Percentiles rank a stretch among this genome's conserved stretches.
Conservation (phyloP, 768 basidiomycete genomes). For the Phlebiopsis gigantea region DNA sequence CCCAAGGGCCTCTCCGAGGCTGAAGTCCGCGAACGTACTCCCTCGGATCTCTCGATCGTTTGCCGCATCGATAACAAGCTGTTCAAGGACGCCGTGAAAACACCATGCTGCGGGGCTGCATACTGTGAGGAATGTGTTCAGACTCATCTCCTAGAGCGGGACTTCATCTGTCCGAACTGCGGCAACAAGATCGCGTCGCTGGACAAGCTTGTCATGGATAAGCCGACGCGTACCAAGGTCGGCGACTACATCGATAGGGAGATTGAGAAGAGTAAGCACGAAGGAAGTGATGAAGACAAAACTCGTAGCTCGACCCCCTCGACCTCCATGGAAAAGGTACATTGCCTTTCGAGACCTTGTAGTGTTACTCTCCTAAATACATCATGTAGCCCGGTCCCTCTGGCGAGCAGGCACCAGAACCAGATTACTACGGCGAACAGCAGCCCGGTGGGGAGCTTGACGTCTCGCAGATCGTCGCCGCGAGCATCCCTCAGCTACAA, state of each 20-base stretch:
- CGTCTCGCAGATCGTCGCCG: conserved; percentile 65
- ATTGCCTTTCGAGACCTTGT: background rate
- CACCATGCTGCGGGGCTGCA: conserved; percentile 85
- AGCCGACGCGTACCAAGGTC: conserved; percentile 71
- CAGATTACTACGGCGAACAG: conserved; percentile 70
- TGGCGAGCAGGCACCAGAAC: conserved; percentile 24
- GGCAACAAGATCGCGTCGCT: conserved; percentile 81
- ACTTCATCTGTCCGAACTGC: conserved; percentile 92
- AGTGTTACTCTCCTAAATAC: background rate
- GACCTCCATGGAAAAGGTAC: conserved; percentile 11
- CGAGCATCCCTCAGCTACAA: conserved; percentile 77
- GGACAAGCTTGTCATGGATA: conserved; percentile 81
- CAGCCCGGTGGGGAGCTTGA: conserved; percentile 63
- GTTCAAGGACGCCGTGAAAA: conserved; percentile 90
- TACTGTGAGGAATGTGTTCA: conserved; percentile 99
- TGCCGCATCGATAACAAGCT: conserved; percentile 93
- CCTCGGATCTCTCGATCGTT: conserved; percentile 71
- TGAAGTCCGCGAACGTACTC: conserved; percentile 84
- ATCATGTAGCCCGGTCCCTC: background rate
- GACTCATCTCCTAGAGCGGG: conserved; percentile 88
- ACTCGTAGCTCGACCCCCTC: background rate
- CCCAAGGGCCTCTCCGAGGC: conserved; percentile 78
- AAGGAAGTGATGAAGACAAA: conserved; percentile 31
- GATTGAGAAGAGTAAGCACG: conserved; percentile 73
- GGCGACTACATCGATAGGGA: conserved; percentile 76